phyloP scores from a whole-genome alignment of 2,329 filamentous ascomycete species.

The Colletotrichum caudatum region DNA sequence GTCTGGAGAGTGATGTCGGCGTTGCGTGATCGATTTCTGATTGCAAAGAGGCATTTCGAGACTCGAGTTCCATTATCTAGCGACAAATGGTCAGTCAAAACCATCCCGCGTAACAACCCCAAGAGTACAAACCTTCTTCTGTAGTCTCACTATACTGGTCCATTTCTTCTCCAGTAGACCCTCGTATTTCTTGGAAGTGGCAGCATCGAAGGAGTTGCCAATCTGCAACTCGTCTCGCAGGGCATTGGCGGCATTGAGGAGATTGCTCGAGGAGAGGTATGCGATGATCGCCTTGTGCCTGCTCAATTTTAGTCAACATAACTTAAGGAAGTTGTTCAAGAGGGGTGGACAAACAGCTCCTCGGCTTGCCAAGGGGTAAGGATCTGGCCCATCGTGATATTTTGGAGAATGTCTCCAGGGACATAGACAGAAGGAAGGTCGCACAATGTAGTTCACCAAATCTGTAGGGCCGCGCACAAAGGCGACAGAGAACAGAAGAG shows the following conservation, averaged over 20 bases:
- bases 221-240: slow-evolving; percentile 83
- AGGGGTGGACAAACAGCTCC: slow-evolving; percentile 74
- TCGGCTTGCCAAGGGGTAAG: slow-evolving; percentile 85
- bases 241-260: slow-evolving; percentile 75
- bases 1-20: slow-evolving; percentile 77
- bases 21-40: slow-evolving; percentile 87
- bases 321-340: too few relatives aligned
- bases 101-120: neutral
- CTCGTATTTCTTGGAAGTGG: slow-evolving; percentile 93
- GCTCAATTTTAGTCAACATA: slow-evolving; percentile 42
- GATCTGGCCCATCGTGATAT: slow-evolving; percentile 82
- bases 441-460: too few relatives aligned
- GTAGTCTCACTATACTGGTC: slow-evolving; percentile 93
- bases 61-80: slow-evolving; percentile 94
- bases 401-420: too few relatives aligned
- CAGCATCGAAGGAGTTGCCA: slow-evolving; percentile 77
- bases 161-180: slow-evolving; percentile 97
- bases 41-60: slow-evolving; percentile 78
- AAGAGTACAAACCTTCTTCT: slow-evolving; percentile 82
- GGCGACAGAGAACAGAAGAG: too few relatives aligned
- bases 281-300: slow-evolving; percentile 96
- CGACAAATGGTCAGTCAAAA: slow-evolving; percentile 13
- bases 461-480: too few relatives aligned
- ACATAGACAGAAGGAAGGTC: too few relatives aligned
- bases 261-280: slow-evolving; percentile 81